Percentiles rank a stretch among this genome's conserved stretches.
Conservation (phyloP, 352 stramenopile genomes). For the Pythium coloratum region DNA sequence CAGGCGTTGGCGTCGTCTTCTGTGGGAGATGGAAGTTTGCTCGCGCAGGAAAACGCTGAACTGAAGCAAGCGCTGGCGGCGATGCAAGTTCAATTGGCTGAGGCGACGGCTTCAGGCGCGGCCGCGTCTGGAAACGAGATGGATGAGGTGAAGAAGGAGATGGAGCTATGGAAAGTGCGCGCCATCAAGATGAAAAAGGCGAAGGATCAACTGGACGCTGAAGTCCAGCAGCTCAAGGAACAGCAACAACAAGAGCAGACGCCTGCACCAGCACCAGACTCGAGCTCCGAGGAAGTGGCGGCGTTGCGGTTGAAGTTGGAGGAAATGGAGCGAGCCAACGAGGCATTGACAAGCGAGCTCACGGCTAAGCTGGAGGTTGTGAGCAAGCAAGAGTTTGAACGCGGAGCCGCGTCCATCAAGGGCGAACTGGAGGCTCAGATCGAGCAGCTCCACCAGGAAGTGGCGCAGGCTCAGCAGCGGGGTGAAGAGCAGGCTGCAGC, state of each 20-base stretch:
- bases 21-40: background rate
- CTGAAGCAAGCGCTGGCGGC: background rate
- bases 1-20: background rate
- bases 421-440: conserved; percentile 35
- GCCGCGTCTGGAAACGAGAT: conserved; percentile 1
- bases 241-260: background rate
- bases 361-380: conserved; percentile 12
- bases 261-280: background rate
- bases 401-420: conserved; percentile 39
- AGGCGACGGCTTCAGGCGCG: background rate
- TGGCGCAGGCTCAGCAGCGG: conserved; percentile 33
- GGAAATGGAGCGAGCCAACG: conserved; percentile 16
- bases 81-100: conserved; percentile 1
- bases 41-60: background rate
- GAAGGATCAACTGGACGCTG: conserved; percentile 64
- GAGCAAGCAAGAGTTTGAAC: conserved; percentile 44
- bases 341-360: conserved; percentile 15
- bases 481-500: conserved; percentile 40
- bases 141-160: conserved; percentile 48
- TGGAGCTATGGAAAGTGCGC: conserved; percentile 77
- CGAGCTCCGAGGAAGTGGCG: background rate
- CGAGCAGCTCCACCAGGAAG: conserved; percentile 33
- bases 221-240: conserved; percentile 45
- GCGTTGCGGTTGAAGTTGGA: conserved; percentile 17
- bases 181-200: conserved; percentile 87